Percentiles rank a stretch among this genome's conserved stretches.
Conservation (phyloP, 2,329 filamentous ascomycete genomes). For the Nothophaeocryptopus gaeumannii region DNA sequence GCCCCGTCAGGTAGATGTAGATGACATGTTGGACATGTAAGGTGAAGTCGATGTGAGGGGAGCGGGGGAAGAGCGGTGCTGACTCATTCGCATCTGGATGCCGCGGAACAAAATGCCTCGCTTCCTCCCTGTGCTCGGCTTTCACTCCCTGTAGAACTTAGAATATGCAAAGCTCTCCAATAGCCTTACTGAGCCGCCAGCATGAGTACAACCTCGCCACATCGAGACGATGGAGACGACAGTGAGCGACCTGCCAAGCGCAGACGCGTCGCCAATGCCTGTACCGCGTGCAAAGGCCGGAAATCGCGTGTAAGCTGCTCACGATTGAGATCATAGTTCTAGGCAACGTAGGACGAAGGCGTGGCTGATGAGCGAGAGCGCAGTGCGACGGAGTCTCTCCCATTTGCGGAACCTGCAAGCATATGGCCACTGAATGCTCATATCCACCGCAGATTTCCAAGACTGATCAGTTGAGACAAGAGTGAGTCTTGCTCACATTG, state of each 20-base stretch:
- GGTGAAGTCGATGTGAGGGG: too few species aligned
- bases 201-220: too few species aligned
- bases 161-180: too few species aligned
- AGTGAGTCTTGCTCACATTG: background rate
- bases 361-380: conserved; percentile 1
- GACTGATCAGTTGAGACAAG: conserved; percentile 11
- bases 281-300: conserved; percentile 1
- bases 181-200: too few species aligned
- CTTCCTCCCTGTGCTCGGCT: too few species aligned
- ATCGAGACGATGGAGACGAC: too few species aligned
- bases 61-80: too few species aligned
- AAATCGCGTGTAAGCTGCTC: background rate
- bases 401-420: conserved; percentile 5
- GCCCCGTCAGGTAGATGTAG: too few species aligned
- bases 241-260: conserved; percentile 8
- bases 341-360: background rate
- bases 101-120: too few species aligned
- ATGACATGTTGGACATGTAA: too few species aligned
- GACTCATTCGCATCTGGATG: too few species aligned
- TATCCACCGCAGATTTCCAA: conserved; percentile 11
- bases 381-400: conserved; percentile 11
- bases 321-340: background rate
- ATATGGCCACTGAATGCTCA: conserved; percentile 10
- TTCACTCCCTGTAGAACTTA: too few species aligned
- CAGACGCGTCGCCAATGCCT: conserved; percentile 10